phyloP scores from a whole-genome alignment of 257 asterid species.

The Rehmannia glutinosa region DNA sequence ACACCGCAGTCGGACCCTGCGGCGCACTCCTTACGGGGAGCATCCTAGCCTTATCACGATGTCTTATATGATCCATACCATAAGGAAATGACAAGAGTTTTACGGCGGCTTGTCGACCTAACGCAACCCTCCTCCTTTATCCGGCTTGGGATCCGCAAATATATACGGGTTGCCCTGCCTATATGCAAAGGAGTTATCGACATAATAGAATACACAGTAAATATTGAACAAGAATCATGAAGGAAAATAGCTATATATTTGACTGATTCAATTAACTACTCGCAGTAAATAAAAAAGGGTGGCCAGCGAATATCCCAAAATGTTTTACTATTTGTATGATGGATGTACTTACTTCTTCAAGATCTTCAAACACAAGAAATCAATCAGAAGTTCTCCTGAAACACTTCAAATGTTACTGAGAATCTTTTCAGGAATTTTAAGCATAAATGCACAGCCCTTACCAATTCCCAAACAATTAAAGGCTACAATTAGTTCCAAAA shows the following conservation, averaged over 20 bases:
- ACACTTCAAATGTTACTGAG: neutral
- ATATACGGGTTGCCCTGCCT: too few relatives aligned
- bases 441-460: neutral
- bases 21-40: too few relatives aligned
- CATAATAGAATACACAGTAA: neutral
- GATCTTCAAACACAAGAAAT: slow-evolving; percentile 12
- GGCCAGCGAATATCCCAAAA: neutral
- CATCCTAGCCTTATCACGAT: too few relatives aligned
- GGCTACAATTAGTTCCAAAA: neutral
- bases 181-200: too few relatives aligned
- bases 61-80: too few relatives aligned
- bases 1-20: too few relatives aligned
- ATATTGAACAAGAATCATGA: neutral
- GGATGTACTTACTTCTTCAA: neutral
- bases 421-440: neutral
- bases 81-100: too few relatives aligned
- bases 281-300: neutral
- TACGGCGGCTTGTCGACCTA: too few relatives aligned
- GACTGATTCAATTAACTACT: neutral
- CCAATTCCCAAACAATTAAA: neutral
- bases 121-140: too few relatives aligned
- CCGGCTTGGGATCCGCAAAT: too few relatives aligned
- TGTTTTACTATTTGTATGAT: neutral
- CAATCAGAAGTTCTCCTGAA: neutral
- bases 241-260: slow-evolving; percentile 1